These are phyloP conservation scores for Sporothrix dimorphospora DNA, from an alignment of 2,329 filamentous ascomycete genomes.

Conservation along the genomic window DNA sequence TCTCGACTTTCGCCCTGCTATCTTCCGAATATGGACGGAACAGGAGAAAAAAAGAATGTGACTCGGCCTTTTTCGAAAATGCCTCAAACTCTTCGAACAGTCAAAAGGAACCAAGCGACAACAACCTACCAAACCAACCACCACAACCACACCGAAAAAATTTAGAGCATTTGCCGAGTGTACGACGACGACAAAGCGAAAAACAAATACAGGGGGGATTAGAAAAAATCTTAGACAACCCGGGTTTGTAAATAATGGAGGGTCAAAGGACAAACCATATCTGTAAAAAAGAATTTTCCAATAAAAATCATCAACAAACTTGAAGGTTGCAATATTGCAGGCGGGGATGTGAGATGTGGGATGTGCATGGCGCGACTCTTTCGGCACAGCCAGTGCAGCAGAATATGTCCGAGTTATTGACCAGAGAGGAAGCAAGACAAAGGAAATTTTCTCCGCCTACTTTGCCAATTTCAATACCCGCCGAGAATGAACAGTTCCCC, in stretches of 20 bases:
- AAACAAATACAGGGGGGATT: conserved; percentile 26
- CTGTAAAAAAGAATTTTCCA: conserved; percentile 29
- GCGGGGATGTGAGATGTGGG: background rate
- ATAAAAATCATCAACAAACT: conserved; percentile 28
- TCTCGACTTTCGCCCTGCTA: conserved; percentile 26
- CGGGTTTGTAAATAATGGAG: conserved; percentile 32
- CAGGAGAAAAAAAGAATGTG: conserved; percentile 1
- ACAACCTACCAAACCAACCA: conserved; percentile 21
- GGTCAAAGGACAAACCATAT: conserved; percentile 29
- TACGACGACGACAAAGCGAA: conserved; percentile 31
- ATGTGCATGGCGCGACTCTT: background rate
- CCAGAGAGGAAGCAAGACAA: too few relatives aligned
- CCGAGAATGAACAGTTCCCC: background rate
- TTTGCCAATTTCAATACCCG: background rate
- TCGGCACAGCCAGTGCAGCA: background rate
- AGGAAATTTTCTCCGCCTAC: background rate
- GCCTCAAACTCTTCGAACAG: conserved; percentile 23
- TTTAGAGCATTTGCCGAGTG: conserved; percentile 30
- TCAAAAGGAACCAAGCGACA: conserved; percentile 27
- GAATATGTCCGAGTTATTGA: background rate
- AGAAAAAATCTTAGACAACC: conserved; percentile 29
- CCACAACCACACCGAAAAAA: conserved; percentile 25
- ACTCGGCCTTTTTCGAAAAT: conserved; percentile 23
- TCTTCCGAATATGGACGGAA: background rate
- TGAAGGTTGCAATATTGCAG: too few relatives aligned